Evolutionary conservation across 2,329 filamentous ascomycete genomes (phyloP).

Genomic region (Penicillium sp.): DNA sequence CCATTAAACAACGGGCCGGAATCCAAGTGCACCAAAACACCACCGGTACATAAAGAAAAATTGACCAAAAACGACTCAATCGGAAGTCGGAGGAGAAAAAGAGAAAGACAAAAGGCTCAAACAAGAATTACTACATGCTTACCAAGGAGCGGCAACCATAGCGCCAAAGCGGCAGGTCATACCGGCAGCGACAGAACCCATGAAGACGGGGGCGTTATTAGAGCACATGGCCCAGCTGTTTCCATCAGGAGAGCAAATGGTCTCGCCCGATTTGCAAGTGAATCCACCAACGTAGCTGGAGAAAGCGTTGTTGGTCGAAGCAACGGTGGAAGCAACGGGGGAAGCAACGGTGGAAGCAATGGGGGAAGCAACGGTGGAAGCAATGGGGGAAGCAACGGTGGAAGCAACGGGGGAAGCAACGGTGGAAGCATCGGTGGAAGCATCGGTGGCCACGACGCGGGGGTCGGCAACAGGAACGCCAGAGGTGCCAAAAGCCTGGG

Average conservation of each 20-base stretch:
- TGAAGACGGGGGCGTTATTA: constrained; percentile 30
- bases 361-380: constrained; percentile 2
- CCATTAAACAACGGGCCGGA: background rate
- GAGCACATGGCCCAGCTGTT: constrained; percentile 37
- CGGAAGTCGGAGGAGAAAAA: background rate
- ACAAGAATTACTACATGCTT: background rate
- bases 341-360: no score
- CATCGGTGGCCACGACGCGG: constrained; percentile 7
- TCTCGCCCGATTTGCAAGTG: constrained; percentile 29
- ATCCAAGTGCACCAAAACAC: constrained; percentile 2
- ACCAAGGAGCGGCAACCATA: constrained; percentile 14
- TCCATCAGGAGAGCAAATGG: constrained; percentile 36
- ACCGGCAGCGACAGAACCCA: constrained; percentile 42
- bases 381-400: background rate
- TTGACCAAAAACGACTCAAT: background rate
- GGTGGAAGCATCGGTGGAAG: constrained; percentile 2
- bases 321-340: no score
- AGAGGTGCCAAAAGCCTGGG: constrained; percentile 10
- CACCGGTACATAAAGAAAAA: background rate
- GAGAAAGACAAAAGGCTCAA: background rate
- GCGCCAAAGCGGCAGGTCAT: constrained; percentile 33
- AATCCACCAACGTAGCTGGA: constrained; percentile 12
- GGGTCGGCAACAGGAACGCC: constrained; percentile 5
- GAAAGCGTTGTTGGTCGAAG: constrained; percentile 16
- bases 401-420: no score